phyloP scores from a whole-genome alignment of 805 yeast species.

The Kluyveromyces dobzhanskii region DNA sequence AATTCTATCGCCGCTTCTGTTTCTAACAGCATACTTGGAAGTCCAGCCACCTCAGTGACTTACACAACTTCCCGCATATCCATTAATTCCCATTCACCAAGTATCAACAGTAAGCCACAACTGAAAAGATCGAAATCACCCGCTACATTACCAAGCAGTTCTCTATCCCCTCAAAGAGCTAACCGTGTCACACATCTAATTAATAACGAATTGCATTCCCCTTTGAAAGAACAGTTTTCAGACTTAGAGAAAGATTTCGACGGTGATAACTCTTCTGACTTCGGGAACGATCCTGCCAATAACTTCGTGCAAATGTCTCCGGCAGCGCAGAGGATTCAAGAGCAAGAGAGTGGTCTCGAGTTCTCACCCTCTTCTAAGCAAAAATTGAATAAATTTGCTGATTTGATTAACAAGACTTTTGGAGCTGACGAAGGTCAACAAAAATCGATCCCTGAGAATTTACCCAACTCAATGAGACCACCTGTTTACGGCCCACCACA shows the following conservation, averaged over 20 bases:
- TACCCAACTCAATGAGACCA: not conserved
- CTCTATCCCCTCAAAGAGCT: constrained; percentile 19
- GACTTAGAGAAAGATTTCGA: constrained; percentile 3
- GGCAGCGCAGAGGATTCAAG: not conserved
- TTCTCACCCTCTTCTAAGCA: constrained; percentile 26
- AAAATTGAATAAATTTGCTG: constrained; percentile 20
- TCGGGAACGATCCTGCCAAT: constrained; percentile 6
- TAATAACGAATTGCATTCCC: constrained; percentile 29
- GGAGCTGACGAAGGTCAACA: constrained; percentile 6
- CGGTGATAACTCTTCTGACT: constrained; percentile 1
- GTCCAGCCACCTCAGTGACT: constrained; percentile 29
- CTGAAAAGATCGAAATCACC: constrained; percentile 6
- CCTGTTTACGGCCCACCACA: not conserved
- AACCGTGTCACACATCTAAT: constrained; percentile 27
- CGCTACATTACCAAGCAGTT: constrained; percentile 7
- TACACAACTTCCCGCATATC: constrained; percentile 31
- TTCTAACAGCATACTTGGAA: constrained; percentile 9
- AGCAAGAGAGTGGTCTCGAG: constrained; percentile 8
- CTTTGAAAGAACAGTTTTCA: constrained; percentile 15
- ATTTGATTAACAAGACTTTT: constrained; percentile 21
- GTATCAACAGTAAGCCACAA: constrained; percentile 1
- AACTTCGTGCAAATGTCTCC: constrained; percentile 5
- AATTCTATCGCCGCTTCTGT: constrained; percentile 1
- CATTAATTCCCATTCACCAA: constrained; percentile 16
- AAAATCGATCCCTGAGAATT: not conserved